These are phyloP conservation scores for Tuber calosporum DNA, from an alignment of 495 filamentous ascomycete genomes.

Conservation along the genomic window DNA sequence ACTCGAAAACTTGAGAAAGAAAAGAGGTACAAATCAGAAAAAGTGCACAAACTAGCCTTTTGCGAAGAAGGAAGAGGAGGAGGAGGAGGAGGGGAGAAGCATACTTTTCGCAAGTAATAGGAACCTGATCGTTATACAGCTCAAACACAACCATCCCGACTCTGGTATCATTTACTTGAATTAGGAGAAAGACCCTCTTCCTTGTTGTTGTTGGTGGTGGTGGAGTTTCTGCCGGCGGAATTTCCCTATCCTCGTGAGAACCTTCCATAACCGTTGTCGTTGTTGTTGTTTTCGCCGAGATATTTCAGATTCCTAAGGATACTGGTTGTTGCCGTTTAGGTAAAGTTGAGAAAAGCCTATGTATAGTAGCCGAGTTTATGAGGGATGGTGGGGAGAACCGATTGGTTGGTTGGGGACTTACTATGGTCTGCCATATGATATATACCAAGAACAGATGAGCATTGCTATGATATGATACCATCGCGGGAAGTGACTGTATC, in stretches of 20 bases:
- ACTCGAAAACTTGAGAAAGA: slow-evolving; percentile 49
- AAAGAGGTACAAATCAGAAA: slow-evolving; percentile 19
- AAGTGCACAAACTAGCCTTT: slow-evolving; percentile 8
- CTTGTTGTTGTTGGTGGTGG: neutral
- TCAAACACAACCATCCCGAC: slow-evolving; percentile 46
- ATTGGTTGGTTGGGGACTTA: neutral
- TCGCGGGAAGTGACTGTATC: neutral
- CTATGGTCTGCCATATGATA: too few relatives aligned
- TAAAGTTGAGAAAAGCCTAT: neutral
- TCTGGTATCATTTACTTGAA: slow-evolving; percentile 37
- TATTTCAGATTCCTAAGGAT: neutral
- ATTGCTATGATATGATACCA: neutral
- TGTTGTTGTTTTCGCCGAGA: neutral
- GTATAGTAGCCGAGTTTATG: neutral
- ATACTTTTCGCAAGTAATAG: slow-evolving; percentile 52
- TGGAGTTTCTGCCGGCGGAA: neutral
- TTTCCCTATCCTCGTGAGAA: neutral
- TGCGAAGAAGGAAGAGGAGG: slow-evolving; percentile 2
- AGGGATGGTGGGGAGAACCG: neutral
- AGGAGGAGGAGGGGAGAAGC: slow-evolving; percentile 41
- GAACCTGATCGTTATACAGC: slow-evolving; percentile 47
- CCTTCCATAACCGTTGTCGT: neutral
- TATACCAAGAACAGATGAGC: neutral
- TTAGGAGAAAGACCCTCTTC: neutral
- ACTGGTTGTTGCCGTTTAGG: neutral